Percentiles rank a stretch among this genome's conserved stretches.
phyloP scores from a whole-genome alignment of 192 early-diverging fungal genomes.

The Backusella liffmaniae region DNA sequence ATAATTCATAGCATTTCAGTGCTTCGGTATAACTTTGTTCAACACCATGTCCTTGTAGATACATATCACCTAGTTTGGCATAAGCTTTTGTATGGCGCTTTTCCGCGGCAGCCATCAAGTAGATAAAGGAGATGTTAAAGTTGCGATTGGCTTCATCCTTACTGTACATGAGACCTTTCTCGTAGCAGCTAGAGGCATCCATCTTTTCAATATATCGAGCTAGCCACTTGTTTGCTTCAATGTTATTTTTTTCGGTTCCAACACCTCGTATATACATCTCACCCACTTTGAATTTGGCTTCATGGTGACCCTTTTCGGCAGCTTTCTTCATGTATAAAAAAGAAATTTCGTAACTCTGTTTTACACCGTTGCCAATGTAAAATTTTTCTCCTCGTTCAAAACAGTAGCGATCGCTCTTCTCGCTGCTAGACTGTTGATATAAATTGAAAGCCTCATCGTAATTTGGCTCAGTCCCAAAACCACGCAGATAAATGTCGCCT shows the following conservation, averaged over 20 bases:
- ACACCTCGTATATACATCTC: constrained; percentile 73
- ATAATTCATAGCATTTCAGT: constrained; percentile 56
- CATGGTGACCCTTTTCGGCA: constrained; percentile 67
- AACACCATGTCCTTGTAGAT: constrained; percentile 58
- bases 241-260: constrained; percentile 49
- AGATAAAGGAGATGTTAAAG: constrained; percentile 57
- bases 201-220: constrained; percentile 60
- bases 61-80: constrained; percentile 55
- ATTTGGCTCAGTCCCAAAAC: constrained; percentile 50
- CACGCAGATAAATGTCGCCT: constrained; percentile 59
- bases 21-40: constrained; percentile 44
- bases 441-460: constrained; percentile 50
- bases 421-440: constrained; percentile 51
- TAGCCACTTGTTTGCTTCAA: constrained; percentile 57
- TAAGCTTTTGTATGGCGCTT: constrained; percentile 50
- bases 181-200: constrained; percentile 60
- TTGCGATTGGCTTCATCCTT: constrained; percentile 73
- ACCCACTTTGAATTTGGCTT: constrained; percentile 82
- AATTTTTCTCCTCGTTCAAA: constrained; percentile 72
- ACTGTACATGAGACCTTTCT: constrained; percentile 74
- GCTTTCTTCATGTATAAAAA: constrained; percentile 62
- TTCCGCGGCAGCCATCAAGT: constrained; percentile 49
- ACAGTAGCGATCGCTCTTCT: constrained; percentile 49
- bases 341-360: constrained; percentile 45
- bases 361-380: constrained; percentile 71